Evolutionary conservation across 176 grass and related monocot species (phyloP).

Genomic region (Eragrostis curvula): DNA sequence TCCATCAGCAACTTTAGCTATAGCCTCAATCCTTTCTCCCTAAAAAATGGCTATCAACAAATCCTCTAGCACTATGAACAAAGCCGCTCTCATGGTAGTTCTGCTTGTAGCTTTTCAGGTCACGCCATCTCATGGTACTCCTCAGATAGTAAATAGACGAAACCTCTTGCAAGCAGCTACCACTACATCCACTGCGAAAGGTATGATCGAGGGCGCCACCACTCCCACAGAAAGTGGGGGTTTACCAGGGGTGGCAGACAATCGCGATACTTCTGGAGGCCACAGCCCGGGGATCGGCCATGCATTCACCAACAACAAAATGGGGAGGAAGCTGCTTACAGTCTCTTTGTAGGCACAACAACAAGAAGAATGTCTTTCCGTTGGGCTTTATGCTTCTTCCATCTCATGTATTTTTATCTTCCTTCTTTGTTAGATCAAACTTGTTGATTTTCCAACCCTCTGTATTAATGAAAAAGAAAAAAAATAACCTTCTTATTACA

Average conservation of each 20-base stretch:
- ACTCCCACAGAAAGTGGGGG: neutral
- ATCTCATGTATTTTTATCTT: neutral
- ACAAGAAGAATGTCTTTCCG: too few relatives aligned
- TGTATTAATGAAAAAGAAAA: neutral
- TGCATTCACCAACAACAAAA: constrained; percentile 37
- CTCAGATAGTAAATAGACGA: neutral
- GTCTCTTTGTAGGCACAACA: too few relatives aligned
- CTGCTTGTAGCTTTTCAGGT: constrained; percentile 28
- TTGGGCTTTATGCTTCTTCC: too few relatives aligned
- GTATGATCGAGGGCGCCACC: neutral
- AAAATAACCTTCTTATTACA: neutral
- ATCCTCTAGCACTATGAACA: constrained; percentile 2
- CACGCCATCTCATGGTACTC: neutral
- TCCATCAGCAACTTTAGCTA: neutral
- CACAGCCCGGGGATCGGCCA: constrained; percentile 51
- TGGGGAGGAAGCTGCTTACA: constrained; percentile 42
- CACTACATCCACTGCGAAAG: neutral
- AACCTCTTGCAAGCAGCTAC: neutral
- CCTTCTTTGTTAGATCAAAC: neutral
- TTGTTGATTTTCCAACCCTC: neutral
- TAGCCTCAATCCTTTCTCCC: too few relatives aligned
- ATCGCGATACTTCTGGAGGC: neutral
- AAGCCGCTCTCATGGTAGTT: neutral
- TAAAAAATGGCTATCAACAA: constrained; percentile 21
- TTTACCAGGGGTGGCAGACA: neutral